Evolutionary conservation across 352 stramenopile species (phyloP).

Genomic region (Globisporangium canariense): DNA sequence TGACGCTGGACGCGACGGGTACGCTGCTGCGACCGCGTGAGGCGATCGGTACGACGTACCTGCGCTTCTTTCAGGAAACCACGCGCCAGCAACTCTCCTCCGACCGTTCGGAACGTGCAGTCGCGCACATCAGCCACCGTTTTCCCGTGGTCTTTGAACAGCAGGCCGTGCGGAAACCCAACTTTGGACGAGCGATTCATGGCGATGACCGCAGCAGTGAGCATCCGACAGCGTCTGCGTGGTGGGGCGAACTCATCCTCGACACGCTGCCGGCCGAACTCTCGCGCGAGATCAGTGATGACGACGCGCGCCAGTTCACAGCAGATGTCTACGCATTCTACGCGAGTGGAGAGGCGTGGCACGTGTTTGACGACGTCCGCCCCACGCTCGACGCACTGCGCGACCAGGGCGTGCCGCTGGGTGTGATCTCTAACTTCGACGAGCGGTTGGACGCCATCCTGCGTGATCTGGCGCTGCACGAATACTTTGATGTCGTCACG

Average conservation of each 20-base stretch:
- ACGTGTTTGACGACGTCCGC: slow-evolving; percentile 50
- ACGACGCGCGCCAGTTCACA: slow-evolving; percentile 31
- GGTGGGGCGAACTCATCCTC: slow-evolving; percentile 60
- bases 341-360: slow-evolving; percentile 44
- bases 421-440: slow-evolving; percentile 81
- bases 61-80: slow-evolving; percentile 36
- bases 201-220: background rate
- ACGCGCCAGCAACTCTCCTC: slow-evolving; percentile 29
- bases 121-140: slow-evolving; percentile 23
- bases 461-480: slow-evolving; percentile 31
- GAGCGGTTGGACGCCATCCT: slow-evolving; percentile 57
- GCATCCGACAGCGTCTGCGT: slow-evolving; percentile 30
- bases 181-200: slow-evolving; percentile 37
- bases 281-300: slow-evolving; percentile 11
- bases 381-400: slow-evolving; percentile 38
- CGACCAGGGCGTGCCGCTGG: slow-evolving; percentile 27
- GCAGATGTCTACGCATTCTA: slow-evolving; percentile 55
- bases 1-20: slow-evolving; percentile 75
- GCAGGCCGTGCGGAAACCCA: slow-evolving; percentile 26
- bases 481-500: slow-evolving; percentile 52
- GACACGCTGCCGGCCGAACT: slow-evolving; percentile 33
- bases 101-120: slow-evolving; percentile 14
- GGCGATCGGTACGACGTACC: slow-evolving; percentile 43
- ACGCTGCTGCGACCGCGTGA: slow-evolving; percentile 59
- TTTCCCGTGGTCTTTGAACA: slow-evolving; percentile 44